Evolutionary conservation across 164 flowering plant species (phyloP), one percentile per base, ranked within the genome.

Genomic region (Stephania yunnanensis): DNA sequence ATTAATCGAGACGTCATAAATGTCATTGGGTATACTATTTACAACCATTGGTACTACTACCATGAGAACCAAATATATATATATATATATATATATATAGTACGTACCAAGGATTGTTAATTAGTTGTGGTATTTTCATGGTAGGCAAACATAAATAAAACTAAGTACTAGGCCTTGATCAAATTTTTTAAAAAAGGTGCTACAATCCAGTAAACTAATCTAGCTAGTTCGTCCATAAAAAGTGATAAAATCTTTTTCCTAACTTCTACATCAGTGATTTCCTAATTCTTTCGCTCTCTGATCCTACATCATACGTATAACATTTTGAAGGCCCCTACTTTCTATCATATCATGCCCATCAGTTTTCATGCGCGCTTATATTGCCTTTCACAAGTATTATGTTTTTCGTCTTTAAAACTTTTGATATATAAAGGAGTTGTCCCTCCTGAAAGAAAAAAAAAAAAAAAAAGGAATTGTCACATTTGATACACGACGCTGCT

Each of bases 341-440:
- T 19, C 72, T n/a, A 46, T 46, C 72, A 45, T 58, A 46, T 70
- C 72, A 20, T 70, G 72, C 53, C 29, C 53, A 15, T 70, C 72
- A 25, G 9, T 22, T 45, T 70, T 70, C 72, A 46, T 70, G 58
- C 10, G 20, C 25, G 25, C 25, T 25, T 25, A 25, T 46, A 17
- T 9, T 9, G 11, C 30, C 20, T 58, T n/a, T 42, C 44, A 12
- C 5, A 10, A 48, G 53, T 48, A 48, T 48, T 9, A 58, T 58
- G n/a, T 15, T 19, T 17, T 58, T 58, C n/a, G 6, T 58, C 64
- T 58, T 58, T 58, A 4, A 58, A 58, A 58, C 2, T 55, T 6
- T 55, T 13, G 17, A 55, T 55, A 5, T 7, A 13, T 55, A 55
- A 55, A 25, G 63, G 25, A 25, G 25, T 25, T 25, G 25, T 25